Evolutionary conservation across 345 rosid genomes (phyloP).

Genomic region (Gossypium anomalum): DNA sequence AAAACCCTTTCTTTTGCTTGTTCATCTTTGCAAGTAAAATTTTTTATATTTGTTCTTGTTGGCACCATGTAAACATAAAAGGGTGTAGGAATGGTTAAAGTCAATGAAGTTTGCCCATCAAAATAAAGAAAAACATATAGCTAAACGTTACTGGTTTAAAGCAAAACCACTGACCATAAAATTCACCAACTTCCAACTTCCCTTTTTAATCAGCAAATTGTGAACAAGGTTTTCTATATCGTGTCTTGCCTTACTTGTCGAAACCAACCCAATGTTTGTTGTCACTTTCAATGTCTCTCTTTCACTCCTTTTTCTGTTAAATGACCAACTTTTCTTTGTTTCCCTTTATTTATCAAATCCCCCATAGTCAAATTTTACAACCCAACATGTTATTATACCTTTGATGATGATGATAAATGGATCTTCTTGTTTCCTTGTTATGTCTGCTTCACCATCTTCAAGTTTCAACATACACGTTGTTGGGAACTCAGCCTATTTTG

Average conservation of each 20-base stretch:
- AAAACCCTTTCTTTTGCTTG: neutral
- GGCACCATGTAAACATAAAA: neutral
- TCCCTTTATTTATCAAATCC: neutral
- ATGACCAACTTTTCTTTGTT: neutral
- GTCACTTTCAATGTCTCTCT: constrained; percentile 15
- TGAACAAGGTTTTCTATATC: neutral
- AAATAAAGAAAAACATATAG: neutral
- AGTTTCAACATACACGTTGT: neutral
- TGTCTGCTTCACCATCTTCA: neutral
- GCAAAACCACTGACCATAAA: neutral
- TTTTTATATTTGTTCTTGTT: neutral
- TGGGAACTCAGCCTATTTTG: neutral
- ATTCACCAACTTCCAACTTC: neutral
- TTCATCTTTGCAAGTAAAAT: neutral
- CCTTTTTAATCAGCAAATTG: neutral
- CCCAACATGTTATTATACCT: neutral
- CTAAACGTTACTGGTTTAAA: neutral
- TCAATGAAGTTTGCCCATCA: neutral
- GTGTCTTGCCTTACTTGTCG: neutral
- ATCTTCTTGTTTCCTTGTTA: neutral
- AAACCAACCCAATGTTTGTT: neutral
- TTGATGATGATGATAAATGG: constrained; percentile 11
- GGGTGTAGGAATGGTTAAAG: neutral
- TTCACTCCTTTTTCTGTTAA: neutral
- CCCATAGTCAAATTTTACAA: neutral